Conservation (phyloP, 371 early-diverging fungal species). For the Coemansia sp. region DNA sequence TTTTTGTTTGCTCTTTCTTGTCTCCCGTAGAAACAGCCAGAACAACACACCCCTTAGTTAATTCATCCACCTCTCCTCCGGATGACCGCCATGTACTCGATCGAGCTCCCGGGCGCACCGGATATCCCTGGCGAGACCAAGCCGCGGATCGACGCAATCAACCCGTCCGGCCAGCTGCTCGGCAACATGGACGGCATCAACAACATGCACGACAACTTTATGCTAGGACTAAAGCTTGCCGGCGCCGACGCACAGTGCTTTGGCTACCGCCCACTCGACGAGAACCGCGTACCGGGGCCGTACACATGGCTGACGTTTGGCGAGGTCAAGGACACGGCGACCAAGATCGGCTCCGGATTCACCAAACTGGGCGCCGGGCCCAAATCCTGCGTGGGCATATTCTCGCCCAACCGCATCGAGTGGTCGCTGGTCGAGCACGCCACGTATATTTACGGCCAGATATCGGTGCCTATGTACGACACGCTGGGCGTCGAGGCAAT, state of each 20-base stretch:
- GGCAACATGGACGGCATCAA: constrained; percentile 36
- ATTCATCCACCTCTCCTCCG: not conserved
- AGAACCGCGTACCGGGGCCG: constrained; percentile 60
- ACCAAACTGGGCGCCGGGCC: constrained; percentile 61
- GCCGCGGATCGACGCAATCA: constrained; percentile 33
- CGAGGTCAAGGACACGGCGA: constrained; percentile 48
- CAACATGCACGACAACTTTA: constrained; percentile 49
- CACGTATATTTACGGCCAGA: constrained; percentile 55
- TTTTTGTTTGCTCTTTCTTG: not conserved
- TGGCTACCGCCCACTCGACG: constrained; percentile 57
- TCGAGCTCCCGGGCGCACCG: constrained; percentile 35
- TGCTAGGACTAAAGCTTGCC: constrained; percentile 31
- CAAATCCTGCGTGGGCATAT: constrained; percentile 58
- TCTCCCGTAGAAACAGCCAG: no score
- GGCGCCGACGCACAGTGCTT: constrained; percentile 35
- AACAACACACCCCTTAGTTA: no score
- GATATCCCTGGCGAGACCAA: constrained; percentile 34
- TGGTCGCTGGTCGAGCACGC: constrained; percentile 87
- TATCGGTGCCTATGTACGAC: constrained; percentile 93
- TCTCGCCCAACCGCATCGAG: constrained; percentile 86
- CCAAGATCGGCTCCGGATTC: constrained; percentile 51
- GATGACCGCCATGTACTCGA: constrained; percentile 7
- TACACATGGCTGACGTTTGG: constrained; percentile 77
- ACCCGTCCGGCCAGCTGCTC: constrained; percentile 20
- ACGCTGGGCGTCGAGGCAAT: constrained; percentile 87